phyloP scores from a whole-genome alignment of 169 alveolate species.

The Plasmodium coatneyi region DNA sequence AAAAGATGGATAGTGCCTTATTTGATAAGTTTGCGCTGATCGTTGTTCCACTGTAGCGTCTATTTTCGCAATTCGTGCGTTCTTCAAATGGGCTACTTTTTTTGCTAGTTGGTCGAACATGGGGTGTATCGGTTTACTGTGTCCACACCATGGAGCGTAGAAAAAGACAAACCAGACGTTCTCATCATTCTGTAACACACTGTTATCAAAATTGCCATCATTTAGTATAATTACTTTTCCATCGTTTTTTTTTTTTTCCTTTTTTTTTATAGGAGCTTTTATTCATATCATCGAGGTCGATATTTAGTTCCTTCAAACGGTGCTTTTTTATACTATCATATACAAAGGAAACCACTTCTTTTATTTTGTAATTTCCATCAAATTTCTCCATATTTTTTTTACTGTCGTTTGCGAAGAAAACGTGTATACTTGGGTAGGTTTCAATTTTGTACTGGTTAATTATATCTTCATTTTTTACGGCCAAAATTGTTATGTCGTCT shows the following conservation, averaged over 20 bases:
- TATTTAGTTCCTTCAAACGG: conserved; percentile 73
- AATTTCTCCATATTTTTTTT: conserved; percentile 50
- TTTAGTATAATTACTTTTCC: conserved; percentile 81
- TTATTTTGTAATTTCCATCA: conserved; percentile 79
- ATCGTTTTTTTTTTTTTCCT: conserved; percentile 39
- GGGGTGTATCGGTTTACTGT: conserved; percentile 96
- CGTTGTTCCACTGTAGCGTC: conserved; percentile 84
- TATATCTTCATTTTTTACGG: conserved; percentile 84
- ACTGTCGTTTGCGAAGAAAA: conserved; percentile 81
- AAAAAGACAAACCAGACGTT: conserved; percentile 89
- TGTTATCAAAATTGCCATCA: conserved; percentile 79
- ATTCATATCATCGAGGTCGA: conserved; percentile 12
- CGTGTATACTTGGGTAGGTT: conserved; percentile 93
- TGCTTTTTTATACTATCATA: conserved; percentile 77
- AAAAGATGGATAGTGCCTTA: conserved; percentile 89
- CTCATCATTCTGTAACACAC: conserved; percentile 82
- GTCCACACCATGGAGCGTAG: conserved; percentile 99
- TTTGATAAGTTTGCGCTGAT: conserved; percentile 76
- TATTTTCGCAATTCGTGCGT: conserved; percentile 84
- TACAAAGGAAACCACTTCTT: conserved; percentile 81
- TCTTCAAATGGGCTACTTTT: conserved; percentile 88
- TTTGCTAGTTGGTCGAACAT: conserved; percentile 93
- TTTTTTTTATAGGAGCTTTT: conserved; percentile 75
- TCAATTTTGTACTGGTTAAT: conserved; percentile 81
- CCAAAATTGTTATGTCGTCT: conserved; percentile 84